Conservation (phyloP, 306 rosid species). For the Rubus idaeus region DNA sequence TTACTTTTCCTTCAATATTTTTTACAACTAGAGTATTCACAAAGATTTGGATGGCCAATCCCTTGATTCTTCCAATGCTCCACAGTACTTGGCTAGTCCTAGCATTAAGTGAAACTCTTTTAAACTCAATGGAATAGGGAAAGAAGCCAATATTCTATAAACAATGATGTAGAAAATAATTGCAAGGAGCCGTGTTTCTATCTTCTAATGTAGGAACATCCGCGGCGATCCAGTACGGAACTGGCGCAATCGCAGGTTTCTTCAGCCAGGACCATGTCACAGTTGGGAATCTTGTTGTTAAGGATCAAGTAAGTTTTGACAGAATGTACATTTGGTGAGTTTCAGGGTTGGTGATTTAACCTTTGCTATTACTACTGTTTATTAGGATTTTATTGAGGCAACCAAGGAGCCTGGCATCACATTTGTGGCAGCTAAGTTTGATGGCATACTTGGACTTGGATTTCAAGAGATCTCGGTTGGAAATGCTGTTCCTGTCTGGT, state of each 20-base stretch:
- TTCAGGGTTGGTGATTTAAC: neutral
- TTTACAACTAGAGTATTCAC: neutral
- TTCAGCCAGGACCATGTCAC: constrained; percentile 46
- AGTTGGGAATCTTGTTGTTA: constrained; percentile 45
- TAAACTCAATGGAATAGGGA: neutral
- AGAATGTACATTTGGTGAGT: constrained; percentile 18
- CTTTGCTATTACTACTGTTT: neutral
- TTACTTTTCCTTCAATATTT: neutral
- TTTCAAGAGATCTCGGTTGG: constrained; percentile 50
- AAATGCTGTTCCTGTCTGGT: constrained; percentile 50
- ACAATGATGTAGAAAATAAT: constrained; percentile 11
- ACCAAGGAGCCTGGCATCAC: constrained; percentile 53
- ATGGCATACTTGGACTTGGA: constrained; percentile 51
- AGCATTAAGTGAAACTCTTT: neutral
- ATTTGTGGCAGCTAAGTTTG: constrained; percentile 45
- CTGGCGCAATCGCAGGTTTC: constrained; percentile 58
- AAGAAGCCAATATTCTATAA: constrained; percentile 18
- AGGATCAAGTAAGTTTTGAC: constrained; percentile 39
- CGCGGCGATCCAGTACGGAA: constrained; percentile 50
- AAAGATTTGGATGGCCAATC: neutral
- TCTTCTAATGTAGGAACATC: constrained; percentile 36
- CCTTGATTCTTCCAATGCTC: neutral
- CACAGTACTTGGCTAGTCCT: no score
- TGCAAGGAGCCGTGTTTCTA: neutral
- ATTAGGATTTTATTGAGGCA: constrained; percentile 58